A percentile compares a stretch with the other conserved stretches of the same genome.
Evolutionary conservation across 495 filamentous ascomycete genomes (phyloP).

Genomic region (Neurospora tetraspora): DNA sequence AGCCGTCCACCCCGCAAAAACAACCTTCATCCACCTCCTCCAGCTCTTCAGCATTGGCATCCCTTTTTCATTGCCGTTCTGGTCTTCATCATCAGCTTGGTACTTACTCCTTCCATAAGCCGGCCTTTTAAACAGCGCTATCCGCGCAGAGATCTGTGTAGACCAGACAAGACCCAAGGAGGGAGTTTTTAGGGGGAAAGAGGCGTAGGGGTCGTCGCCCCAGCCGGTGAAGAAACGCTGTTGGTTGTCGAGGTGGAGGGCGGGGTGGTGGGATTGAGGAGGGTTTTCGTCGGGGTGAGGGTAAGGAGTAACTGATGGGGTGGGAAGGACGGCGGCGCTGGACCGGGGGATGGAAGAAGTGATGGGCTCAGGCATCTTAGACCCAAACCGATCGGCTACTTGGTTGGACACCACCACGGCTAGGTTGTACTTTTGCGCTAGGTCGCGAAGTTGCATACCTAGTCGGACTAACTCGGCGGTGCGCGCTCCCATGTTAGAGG

Average conservation of each 20-base stretch:
- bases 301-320: slow-evolving; percentile 28
- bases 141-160: slow-evolving; percentile 71
- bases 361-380: slow-evolving; percentile 8
- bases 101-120: slow-evolving; percentile 26
- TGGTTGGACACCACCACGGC: slow-evolving; percentile 92
- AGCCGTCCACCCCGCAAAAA: slow-evolving; percentile 62
- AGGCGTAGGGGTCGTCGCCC: slow-evolving; percentile 49
- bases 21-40: slow-evolving; percentile 65
- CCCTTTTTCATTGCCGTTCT: slow-evolving; percentile 16
- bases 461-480: slow-evolving; percentile 61
- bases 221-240: slow-evolving; percentile 92
- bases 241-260: slow-evolving; percentile 72
- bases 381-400: slow-evolving; percentile 75
- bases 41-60: slow-evolving; percentile 32
- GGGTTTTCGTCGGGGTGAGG: slow-evolving; percentile 21
- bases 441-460: slow-evolving; percentile 62
- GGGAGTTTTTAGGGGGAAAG: slow-evolving; percentile 61
- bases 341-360: slow-evolving; percentile 5
- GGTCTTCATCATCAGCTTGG: slow-evolving; percentile 7
- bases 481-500: slow-evolving; percentile 48
- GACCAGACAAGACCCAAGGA: slow-evolving; percentile 83
- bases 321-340: neutral
- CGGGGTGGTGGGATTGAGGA: slow-evolving; percentile 26
- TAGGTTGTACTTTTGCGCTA: slow-evolving; percentile 61
- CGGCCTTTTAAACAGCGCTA: slow-evolving; percentile 62